Base-by-base conservation (phyloP, 768 basidiomycete genomes). In the Lactarius quietus region DNA sequence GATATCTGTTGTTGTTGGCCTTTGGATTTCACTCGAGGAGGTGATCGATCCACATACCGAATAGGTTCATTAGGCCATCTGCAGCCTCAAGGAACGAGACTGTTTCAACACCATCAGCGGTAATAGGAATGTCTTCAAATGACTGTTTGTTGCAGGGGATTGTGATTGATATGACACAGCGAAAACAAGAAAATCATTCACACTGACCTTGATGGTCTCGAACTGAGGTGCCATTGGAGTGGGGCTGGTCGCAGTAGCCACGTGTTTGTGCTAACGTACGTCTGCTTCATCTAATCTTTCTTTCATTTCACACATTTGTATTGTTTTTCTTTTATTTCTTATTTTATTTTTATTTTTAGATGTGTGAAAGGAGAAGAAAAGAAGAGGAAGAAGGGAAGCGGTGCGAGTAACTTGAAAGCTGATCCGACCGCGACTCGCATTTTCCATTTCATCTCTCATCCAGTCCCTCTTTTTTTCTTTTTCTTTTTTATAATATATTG, bases 71-170 rank as follows among this genome's bases (percentile, higher is more conserved):
- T 31, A 98, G 82, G 20, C 92, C 95, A 75, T 96, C 93, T 23
- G 93, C 86, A 1, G 95, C 95, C 72, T 92, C 88, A 54, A 94
- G 80, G 79, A 98, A 98, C 15, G 82, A 75, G 23, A 78, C 72
- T 0, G 94, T 93, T 73, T 94, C 87, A 58, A 98, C 86, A 17
- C 95, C 95, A 5, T 80, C 77, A 52, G 84, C 81, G n/a, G 84
- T 85, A 69, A 91, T 79, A 18, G 86, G 83, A 45, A 98, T 92
- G 67, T 96, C 91, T 71, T 83, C 85, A 76, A 92, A 98, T 12
- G 92, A 94, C 95, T 97, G 68, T 31, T 61, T 51, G 48, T 26
- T 51, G 48, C 26, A 6, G 14, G 48, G 14, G 26, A 18, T 57
- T 36, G 52, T 53, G 48, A 48, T 67, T 63, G 58, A 58, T 62